phyloP scores from a whole-genome alignment of 2,329 filamentous ascomycete species.

The Chrysoporthe puriensis region DNA sequence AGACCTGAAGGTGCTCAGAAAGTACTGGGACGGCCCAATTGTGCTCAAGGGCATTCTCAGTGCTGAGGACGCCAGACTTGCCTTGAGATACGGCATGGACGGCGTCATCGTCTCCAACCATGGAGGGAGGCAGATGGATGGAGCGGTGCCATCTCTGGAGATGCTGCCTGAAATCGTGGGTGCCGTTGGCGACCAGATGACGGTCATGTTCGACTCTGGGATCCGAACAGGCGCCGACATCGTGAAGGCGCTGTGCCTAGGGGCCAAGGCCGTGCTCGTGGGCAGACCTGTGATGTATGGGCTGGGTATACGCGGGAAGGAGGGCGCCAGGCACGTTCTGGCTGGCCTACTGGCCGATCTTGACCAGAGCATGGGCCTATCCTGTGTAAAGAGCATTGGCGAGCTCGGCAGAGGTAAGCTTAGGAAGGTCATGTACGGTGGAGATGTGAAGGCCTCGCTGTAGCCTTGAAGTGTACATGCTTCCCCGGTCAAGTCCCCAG shows the following conservation, averaged over 20 bases:
- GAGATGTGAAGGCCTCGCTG: conserved; percentile 33
- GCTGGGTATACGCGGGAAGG: conserved; percentile 56
- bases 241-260: conserved; percentile 59
- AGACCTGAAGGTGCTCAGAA: conserved; percentile 59
- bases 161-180: conserved; percentile 64
- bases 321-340: conserved; percentile 57
- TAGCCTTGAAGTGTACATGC: conserved; percentile 1
- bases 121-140: conserved; percentile 60
- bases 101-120: conserved; percentile 63
- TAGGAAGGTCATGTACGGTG: conserved; percentile 39
- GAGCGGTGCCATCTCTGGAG: conserved; percentile 57
- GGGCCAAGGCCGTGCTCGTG: conserved; percentile 61
- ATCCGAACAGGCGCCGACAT: conserved; percentile 59
- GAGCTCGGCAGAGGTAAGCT: conserved; percentile 43
- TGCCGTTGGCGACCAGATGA: conserved; percentile 61
- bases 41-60: conserved; percentile 63
- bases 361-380: conserved; percentile 59
- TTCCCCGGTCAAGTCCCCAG: too few relatives aligned
- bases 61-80: conserved; percentile 52
- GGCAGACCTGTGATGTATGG: conserved; percentile 63
- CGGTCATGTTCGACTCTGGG: conserved; percentile 64
- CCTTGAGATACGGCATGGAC: conserved; percentile 48
- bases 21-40: conserved; percentile 67
- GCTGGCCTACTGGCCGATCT: conserved; percentile 55
- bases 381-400: conserved; percentile 50